These are phyloP conservation scores for Grosmannia penicillata DNA, from an alignment of 2,329 filamentous ascomycete species.

Conservation along the genomic window DNA sequence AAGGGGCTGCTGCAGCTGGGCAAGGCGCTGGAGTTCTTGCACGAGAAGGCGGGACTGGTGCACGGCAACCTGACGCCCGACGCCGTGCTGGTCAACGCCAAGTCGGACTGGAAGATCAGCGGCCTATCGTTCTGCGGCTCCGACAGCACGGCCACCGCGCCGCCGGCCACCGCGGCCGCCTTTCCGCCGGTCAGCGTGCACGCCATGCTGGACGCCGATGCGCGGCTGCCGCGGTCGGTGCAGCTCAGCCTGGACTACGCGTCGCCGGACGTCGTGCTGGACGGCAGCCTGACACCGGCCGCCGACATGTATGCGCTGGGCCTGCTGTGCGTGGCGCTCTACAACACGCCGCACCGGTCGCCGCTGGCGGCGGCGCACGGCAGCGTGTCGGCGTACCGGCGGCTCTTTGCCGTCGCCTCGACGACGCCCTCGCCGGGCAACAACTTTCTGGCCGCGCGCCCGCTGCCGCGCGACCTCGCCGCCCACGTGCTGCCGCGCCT, in stretches of 20 bases:
- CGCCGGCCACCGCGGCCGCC: conserved; percentile 38
- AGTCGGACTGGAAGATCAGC: conserved; percentile 98
- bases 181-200: conserved; percentile 68
- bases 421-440: conserved; percentile 67
- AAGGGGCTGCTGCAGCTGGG: conserved; percentile 79
- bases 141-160: conserved; percentile 45
- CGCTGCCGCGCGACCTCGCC: conserved; percentile 66
- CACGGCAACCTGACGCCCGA: conserved; percentile 93
- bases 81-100: conserved; percentile 84
- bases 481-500: conserved; percentile 67
- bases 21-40: conserved; percentile 15
- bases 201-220: conserved; percentile 73
- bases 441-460: conserved; percentile 66
- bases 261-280: conserved; percentile 86
- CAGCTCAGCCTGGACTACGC: conserved; percentile 89
- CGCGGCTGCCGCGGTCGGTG: conserved; percentile 64
- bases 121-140: conserved; percentile 83
- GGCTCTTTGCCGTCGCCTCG: conserved; percentile 64
- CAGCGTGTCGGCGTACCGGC: conserved; percentile 72
- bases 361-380: conserved; percentile 73
- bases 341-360: conserved; percentile 86
- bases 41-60: conserved; percentile 37
- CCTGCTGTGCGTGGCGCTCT: conserved; percentile 73
- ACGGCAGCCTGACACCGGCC: conserved; percentile 69
- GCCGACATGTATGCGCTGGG: conserved; percentile 93